phyloP scores from a whole-genome alignment of 2,329 filamentous ascomycete species.

The Pseudogymnoascus sp. region DNA sequence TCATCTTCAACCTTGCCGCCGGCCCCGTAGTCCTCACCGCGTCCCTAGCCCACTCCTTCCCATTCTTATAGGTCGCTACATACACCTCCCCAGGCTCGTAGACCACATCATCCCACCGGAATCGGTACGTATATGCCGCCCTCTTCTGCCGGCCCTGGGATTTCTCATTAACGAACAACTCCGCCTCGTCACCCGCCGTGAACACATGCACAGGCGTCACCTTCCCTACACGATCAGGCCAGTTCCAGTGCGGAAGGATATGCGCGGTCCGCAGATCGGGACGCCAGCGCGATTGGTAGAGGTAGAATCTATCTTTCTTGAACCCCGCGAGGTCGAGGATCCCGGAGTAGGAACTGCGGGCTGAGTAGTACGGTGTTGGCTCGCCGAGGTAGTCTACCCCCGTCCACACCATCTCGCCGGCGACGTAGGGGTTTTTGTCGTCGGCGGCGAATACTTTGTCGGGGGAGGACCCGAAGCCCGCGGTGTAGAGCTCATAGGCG shows the following conservation, averaged over 20 bases:
- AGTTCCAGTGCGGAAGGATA: slow-evolving; percentile 50
- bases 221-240: slow-evolving; percentile 38
- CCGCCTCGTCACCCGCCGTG: slow-evolving; percentile 42
- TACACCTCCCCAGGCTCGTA: slow-evolving; percentile 40
- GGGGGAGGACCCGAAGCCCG: slow-evolving; percentile 38
- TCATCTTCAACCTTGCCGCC: slow-evolving; percentile 31
- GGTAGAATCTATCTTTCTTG: slow-evolving; percentile 41
- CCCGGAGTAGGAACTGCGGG: slow-evolving; percentile 46
- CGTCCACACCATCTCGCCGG: slow-evolving; percentile 46
- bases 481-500: slow-evolving; percentile 43
- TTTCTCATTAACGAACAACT: slow-evolving; percentile 43
- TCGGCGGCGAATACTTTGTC: slow-evolving; percentile 45
- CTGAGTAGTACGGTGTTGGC: slow-evolving; percentile 36
- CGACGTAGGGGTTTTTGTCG: slow-evolving; percentile 40
- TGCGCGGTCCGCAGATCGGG: slow-evolving; percentile 40
- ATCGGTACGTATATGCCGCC: slow-evolving; percentile 33
- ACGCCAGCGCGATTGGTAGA: slow-evolving; percentile 47
- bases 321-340: slow-evolving; percentile 36
- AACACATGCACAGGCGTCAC: slow-evolving; percentile 47
- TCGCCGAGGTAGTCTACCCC: slow-evolving; percentile 44
- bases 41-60: slow-evolving; percentile 35
- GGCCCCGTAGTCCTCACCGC: slow-evolving; percentile 34
- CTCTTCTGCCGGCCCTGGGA: slow-evolving; percentile 35
- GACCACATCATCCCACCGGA: slow-evolving; percentile 43
- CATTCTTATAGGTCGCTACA: slow-evolving; percentile 27